Base-by-base conservation (phyloP, 441 rosid species). In the Francoa sonchifolia region DNA sequence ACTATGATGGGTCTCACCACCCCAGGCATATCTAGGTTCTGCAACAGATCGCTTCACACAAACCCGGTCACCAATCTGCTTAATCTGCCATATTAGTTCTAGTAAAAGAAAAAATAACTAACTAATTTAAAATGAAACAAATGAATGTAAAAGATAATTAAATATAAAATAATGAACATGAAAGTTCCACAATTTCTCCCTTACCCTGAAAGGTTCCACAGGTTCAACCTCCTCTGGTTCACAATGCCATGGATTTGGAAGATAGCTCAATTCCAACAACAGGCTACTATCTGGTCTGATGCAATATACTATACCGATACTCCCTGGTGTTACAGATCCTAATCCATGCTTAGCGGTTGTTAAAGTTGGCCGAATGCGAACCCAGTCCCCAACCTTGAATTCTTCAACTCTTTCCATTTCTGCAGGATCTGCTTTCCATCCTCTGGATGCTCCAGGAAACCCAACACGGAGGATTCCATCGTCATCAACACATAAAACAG, bases 381-480 rank as follows among this genome's bases (percentile, higher is more conserved):
- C 99, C 99, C 99, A 92, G 54, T 92, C 97, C 54, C 97, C 99
- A 36, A 92, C 97, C 71, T 87, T 92, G 68, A 87, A 92, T 55
- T 92, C 99, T 72, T 92, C 99, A 58, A 92, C 95, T 52, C 99
- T 79, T 66, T 92, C 97, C 95, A 92, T 83, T 65, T 92, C 99
- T 1, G 99, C 94, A 55, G 99, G 99, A 66, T 92, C 99, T 60
- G 99, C 99, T 72, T 92, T 87, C 99, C 99, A 92, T 53, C 99
- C 99, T 59, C 99, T 68, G 49, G 99, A 92, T 47, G 99, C 99
- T 70, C 99, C 99, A 35, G 95, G 96, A 71, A 87, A 92, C 46
- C 99, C 99, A 60, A 92, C 95, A 45, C 99, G 92, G 49, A 92
- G 63, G 61, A 92, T 87, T 12, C 97, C 99, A 69, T 92, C 99